Percentiles rank a stretch among this genome's conserved stretches.
These are phyloP conservation scores for Metschnikowia reukaufii DNA, from an alignment of 805 yeast genomes.

Conservation along the genomic window DNA sequence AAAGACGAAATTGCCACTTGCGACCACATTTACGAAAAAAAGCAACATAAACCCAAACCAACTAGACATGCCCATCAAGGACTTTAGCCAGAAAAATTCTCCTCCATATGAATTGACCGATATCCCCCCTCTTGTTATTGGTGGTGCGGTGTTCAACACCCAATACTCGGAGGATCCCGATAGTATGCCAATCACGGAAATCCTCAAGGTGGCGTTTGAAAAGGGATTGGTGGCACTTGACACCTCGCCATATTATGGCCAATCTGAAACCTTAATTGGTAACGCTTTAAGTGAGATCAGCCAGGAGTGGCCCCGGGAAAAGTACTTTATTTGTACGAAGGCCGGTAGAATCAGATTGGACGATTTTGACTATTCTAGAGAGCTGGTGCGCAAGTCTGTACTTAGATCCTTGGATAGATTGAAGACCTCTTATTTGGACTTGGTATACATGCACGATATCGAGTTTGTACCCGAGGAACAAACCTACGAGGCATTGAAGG, in stretches of 20 bases:
- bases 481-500: conserved; percentile 61
- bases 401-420: conserved; percentile 66
- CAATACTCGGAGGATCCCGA: conserved; percentile 76
- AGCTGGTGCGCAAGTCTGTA: conserved; percentile 61
- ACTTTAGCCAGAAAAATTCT: conserved; percentile 5
- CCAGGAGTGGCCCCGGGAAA: conserved; percentile 50
- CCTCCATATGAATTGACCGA: conserved; percentile 28
- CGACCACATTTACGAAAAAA: not conserved
- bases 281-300: conserved; percentile 45
- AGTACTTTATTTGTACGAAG: conserved; percentile 75
- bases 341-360: conserved; percentile 73
- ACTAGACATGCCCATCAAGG: conserved; percentile 6
- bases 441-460: conserved; percentile 85
- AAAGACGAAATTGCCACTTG: not conserved
- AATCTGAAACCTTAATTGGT: conserved; percentile 77
- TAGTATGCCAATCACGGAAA: conserved; percentile 53
- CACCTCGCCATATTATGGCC: conserved; percentile 93
- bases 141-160: conserved; percentile 86
- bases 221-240: conserved; percentile 77
- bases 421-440: conserved; percentile 67
- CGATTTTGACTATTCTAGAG: conserved; percentile 73
- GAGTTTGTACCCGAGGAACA: conserved; percentile 67
- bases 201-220: conserved; percentile 59
- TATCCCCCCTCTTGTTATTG: conserved; percentile 64
- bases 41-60: too few species aligned